Percentiles rank a stretch among this genome's conserved stretches.
Conservation (phyloP, 2,329 filamentous ascomycete genomes). For the Ophiostoma montium region DNA sequence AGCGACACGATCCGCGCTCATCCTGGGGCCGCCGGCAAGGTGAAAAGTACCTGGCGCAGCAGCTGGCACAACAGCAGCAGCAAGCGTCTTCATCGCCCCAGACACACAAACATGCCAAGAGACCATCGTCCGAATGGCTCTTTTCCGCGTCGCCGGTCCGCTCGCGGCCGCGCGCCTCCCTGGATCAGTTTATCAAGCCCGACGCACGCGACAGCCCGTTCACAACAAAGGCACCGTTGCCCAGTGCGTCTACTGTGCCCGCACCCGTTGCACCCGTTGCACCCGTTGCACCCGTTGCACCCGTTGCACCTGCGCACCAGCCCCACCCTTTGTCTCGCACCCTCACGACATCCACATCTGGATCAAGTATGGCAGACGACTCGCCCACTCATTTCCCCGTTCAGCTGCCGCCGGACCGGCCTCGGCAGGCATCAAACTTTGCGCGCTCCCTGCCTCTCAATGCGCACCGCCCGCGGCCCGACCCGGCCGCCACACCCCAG, state of each 20-base stretch:
- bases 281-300: too few relatives aligned
- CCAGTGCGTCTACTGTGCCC: slow-evolving; percentile 33
- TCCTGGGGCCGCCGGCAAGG: slow-evolving; percentile 48
- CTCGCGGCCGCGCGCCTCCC: slow-evolving; percentile 57
- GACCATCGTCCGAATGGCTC: slow-evolving; percentile 10
- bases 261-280: neutral
- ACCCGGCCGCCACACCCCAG: slow-evolving; percentile 53
- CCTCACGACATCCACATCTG: slow-evolving; percentile 74
- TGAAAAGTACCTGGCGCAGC: slow-evolving; percentile 38
- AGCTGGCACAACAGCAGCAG: slow-evolving; percentile 27
- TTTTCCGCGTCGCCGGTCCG: slow-evolving; percentile 41
- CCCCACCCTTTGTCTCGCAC: slow-evolving; percentile 78
- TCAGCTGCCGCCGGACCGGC: slow-evolving; percentile 35
- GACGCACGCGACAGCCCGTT: slow-evolving; percentile 50
- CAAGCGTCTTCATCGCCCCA: slow-evolving; percentile 1
- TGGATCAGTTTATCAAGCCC: slow-evolving; percentile 63
- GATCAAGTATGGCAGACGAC: slow-evolving; percentile 63
- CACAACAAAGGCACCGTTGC: slow-evolving; percentile 35
- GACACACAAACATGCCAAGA: slow-evolving; percentile 4
- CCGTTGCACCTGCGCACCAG: slow-evolving; percentile 26
- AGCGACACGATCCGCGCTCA: slow-evolving; percentile 57
- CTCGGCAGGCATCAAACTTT: slow-evolving; percentile 41
- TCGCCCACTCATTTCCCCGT: slow-evolving; percentile 49
- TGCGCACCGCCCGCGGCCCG: slow-evolving; percentile 31
- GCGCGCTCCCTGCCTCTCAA: slow-evolving; percentile 65